Conservation (phyloP, 2,329 filamentous ascomycete genomes). For the Didymella pomorum region DNA sequence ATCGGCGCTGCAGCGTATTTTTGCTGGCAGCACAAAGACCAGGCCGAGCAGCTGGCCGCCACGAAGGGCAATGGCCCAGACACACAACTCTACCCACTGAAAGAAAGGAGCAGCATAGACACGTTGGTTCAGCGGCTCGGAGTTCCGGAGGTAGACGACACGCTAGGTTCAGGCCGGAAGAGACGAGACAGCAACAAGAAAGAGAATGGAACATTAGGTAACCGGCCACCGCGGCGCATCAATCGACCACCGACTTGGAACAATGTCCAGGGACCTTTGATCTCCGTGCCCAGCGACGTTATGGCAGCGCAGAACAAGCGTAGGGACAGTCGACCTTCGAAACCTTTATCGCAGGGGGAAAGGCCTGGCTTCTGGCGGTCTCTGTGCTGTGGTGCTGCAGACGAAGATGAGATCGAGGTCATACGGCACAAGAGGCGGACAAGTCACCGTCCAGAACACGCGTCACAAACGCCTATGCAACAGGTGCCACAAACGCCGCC, state of each 20-base stretch:
- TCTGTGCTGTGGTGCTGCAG: constrained; percentile 52
- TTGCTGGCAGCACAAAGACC: constrained; percentile 96
- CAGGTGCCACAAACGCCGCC: constrained; percentile 23
- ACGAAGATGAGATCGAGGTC: constrained; percentile 55
- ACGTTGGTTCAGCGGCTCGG: constrained; percentile 83
- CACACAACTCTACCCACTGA: constrained; percentile 63
- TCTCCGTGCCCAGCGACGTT: constrained; percentile 53
- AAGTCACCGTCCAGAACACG: constrained; percentile 17
- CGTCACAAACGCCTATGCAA: constrained; percentile 22
- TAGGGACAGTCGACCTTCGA: constrained; percentile 30
- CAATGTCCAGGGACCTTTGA: constrained; percentile 55
- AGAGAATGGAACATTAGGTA: constrained; percentile 27
- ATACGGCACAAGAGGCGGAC: constrained; percentile 51
- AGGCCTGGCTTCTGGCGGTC: constrained; percentile 53
- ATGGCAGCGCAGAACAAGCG: constrained; percentile 41
- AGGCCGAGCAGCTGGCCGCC: constrained; percentile 63
- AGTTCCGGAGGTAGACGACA: constrained; percentile 69
- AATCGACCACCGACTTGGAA: constrained; percentile 56
- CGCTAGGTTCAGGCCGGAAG: constrained; percentile 49
- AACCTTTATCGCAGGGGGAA: constrained; percentile 28
- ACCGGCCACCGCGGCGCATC: constrained; percentile 34
- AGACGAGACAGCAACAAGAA: constrained; percentile 34
- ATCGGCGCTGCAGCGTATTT: constrained; percentile 71
- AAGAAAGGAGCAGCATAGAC: constrained; percentile 80
- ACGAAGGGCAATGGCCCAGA: constrained; percentile 33